Conservation (phyloP, 2,329 filamentous ascomycete genomes). For the Aspergillus quadricinctus region DNA sequence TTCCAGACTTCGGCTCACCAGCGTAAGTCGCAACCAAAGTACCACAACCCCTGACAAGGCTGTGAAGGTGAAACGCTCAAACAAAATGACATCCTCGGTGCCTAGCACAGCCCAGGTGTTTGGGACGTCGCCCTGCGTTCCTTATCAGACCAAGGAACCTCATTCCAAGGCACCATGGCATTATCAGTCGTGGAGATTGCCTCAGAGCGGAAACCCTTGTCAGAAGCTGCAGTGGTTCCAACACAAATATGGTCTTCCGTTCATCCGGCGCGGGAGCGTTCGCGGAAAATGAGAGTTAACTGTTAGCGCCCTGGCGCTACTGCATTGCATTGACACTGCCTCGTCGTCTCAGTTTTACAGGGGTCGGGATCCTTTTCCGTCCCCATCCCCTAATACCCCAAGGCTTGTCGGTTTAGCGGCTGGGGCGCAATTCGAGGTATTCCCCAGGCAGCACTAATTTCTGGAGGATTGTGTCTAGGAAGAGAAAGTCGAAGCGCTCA, state of each 20-base stretch:
- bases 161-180: background rate
- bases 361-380: background rate
- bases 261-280: background rate
- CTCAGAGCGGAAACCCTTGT: background rate
- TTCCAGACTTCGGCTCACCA: background rate
- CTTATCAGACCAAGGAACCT: no score
- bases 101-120: background rate
- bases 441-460: background rate
- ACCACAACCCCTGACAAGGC: background rate
- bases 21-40: background rate
- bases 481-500: no score
- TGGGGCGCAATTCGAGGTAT: background rate
- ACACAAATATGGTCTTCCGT: background rate
- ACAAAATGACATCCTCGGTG: background rate
- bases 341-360: background rate
- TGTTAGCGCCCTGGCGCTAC: background rate
- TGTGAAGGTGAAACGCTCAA: background rate
- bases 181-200: background rate
- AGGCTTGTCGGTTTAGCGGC: background rate
- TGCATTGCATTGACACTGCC: background rate
- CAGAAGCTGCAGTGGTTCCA: background rate
- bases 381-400: no score
- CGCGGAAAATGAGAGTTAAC: background rate
- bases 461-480: no score
- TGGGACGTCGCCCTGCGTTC: background rate